Percentiles rank a stretch among this genome's conserved stretches.
Evolutionary conservation across 257 asterid genomes (phyloP).

Genomic region (Solanum neorickii): DNA sequence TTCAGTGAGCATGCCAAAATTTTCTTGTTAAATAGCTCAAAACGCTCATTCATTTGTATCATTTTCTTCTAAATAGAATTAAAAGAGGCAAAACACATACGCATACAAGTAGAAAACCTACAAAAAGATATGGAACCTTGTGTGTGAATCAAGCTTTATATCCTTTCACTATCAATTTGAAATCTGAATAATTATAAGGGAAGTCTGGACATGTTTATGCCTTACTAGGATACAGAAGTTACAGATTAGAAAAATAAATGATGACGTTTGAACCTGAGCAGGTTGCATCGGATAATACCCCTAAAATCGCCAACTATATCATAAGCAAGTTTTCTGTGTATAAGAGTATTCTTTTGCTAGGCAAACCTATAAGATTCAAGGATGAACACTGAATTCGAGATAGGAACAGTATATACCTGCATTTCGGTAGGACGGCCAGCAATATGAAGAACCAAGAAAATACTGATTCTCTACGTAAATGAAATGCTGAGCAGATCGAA

Average conservation of each 20-base stretch:
- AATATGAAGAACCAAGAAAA: conserved; percentile 91
- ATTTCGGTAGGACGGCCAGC: conserved; percentile 71
- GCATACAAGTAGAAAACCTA: neutral
- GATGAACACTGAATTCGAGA: neutral
- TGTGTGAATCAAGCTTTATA: neutral
- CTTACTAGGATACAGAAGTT: neutral
- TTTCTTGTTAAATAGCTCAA: neutral
- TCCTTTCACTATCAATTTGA: neutral
- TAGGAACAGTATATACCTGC: conserved; percentile 38
- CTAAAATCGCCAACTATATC: neutral
- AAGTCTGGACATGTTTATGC: neutral
- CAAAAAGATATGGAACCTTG: neutral
- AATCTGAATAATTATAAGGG: neutral
- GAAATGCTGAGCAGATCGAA: conserved; percentile 82
- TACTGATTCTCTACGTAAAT: conserved; percentile 95
- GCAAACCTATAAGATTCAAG: neutral
- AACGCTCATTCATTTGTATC: neutral
- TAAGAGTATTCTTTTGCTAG: neutral
- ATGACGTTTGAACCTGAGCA: neutral
- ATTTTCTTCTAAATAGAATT: neutral
- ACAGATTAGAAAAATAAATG: neutral
- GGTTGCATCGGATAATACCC: neutral
- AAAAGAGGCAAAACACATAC: neutral
- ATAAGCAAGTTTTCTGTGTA: neutral
- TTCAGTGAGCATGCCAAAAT: neutral